phyloP scores from a whole-genome alignment of 495 filamentous ascomycete genomes.

The Neurospora sp. region DNA sequence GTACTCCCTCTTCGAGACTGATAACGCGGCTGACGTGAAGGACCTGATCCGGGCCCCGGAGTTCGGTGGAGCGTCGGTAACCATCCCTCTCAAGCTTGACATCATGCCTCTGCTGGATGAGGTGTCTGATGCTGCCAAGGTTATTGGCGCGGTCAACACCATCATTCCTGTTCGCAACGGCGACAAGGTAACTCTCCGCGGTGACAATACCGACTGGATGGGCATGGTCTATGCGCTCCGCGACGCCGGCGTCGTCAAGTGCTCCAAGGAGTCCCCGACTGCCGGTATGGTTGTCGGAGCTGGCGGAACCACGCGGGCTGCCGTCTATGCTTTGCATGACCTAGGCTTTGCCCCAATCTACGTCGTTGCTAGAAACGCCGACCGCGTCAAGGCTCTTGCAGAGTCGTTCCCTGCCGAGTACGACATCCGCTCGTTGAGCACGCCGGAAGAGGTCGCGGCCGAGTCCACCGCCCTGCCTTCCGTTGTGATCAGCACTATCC shows the following conservation, averaged over 20 bases:
- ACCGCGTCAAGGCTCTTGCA: constrained; percentile 56
- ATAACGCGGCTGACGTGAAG: constrained; percentile 51
- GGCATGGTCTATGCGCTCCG: constrained; percentile 82
- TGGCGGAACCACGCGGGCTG: constrained; percentile 85
- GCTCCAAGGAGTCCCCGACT: constrained; percentile 21
- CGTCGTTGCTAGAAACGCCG: constrained; percentile 66
- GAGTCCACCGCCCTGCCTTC: constrained; percentile 43
- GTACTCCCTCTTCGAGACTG: constrained; percentile 76
- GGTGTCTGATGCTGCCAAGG: constrained; percentile 62
- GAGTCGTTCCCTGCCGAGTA: constrained; percentile 66
- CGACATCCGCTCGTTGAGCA: constrained; percentile 56
- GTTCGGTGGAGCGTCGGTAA: constrained; percentile 92
- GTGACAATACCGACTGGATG: constrained; percentile 94
- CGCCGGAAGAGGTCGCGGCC: constrained; percentile 36
- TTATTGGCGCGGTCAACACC: constrained; percentile 94
- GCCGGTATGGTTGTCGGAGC: constrained; percentile 73
- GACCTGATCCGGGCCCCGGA: constrained; percentile 56
- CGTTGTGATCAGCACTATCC: constrained; percentile 83
- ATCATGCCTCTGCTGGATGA: constrained; percentile 75
- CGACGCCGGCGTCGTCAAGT: constrained; percentile 49
- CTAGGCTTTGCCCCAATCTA: constrained; percentile 84
- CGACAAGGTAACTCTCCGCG: constrained; percentile 47
- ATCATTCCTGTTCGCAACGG: constrained; percentile 44
- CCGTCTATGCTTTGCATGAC: constrained; percentile 75
- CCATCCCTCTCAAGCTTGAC: constrained; percentile 88